Evolutionary conservation across 148 eudicot genomes (phyloP).

Genomic region (Persicaria maculosa): DNA sequence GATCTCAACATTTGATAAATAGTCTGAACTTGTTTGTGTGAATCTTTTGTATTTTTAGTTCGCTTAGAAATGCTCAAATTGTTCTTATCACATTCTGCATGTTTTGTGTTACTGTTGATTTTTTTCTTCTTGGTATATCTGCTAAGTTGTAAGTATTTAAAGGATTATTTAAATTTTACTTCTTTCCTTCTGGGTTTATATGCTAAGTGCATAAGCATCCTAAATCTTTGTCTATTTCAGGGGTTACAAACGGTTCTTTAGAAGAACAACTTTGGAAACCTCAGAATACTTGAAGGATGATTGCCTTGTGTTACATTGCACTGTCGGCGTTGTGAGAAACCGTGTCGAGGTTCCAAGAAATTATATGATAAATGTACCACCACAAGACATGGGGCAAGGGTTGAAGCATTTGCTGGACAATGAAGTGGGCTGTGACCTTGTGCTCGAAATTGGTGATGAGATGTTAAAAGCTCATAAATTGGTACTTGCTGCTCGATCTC

Average conservation of each 20-base stretch:
- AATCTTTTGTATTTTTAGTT: background rate
- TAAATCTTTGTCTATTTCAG: constrained; percentile 30
- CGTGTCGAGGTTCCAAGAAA: constrained; percentile 79
- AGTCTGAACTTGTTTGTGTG: background rate
- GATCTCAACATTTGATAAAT: background rate
- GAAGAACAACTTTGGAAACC: constrained; percentile 49
- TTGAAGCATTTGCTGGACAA: constrained; percentile 51
- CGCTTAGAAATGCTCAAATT: background rate
- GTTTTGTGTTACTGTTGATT: background rate
- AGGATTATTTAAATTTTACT: background rate
- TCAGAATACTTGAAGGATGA: constrained; percentile 71
- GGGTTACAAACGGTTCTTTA: constrained; percentile 92
- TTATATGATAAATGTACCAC: constrained; percentile 43
- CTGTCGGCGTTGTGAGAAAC: constrained; percentile 81
- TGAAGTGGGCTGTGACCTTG: constrained; percentile 61
- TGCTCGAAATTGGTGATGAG: constrained; percentile 70
- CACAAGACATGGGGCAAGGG: constrained; percentile 68
- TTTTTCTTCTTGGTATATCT: background rate
- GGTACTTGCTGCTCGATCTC: constrained; percentile 91
- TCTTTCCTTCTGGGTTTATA: background rate
- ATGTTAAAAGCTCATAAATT: constrained; percentile 78
- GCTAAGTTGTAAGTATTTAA: no score
- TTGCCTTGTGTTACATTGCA: constrained; percentile 67
- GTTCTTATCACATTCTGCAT: background rate
- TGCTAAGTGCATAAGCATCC: constrained; percentile 5